phyloP scores from a whole-genome alignment of 495 filamentous ascomycete genomes.

The Hypoxylon crocopeplum region DNA sequence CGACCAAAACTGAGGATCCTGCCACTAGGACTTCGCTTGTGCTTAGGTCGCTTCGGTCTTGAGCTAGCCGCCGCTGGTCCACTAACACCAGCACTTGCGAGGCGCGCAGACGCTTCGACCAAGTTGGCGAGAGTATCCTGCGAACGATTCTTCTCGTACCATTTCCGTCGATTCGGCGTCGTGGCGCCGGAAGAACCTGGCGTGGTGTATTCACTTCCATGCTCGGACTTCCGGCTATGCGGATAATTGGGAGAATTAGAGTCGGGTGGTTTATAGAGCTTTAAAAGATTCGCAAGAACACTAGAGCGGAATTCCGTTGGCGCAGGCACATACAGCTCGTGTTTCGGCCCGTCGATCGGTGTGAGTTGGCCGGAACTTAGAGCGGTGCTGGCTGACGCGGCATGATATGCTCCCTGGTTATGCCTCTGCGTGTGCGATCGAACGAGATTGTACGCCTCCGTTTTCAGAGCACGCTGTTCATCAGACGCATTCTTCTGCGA shows the following conservation, averaged over 20 bases:
- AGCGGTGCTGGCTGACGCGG: slow-evolving; percentile 36
- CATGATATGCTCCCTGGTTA: slow-evolving; percentile 18
- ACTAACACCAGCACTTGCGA: slow-evolving; percentile 49
- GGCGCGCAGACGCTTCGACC: slow-evolving; percentile 62
- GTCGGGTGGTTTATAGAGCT: slow-evolving; percentile 64
- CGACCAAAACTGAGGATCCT: slow-evolving; percentile 48
- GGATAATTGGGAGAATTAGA: slow-evolving; percentile 34
- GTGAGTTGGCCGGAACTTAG: slow-evolving; percentile 65
- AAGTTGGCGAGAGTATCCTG: slow-evolving; percentile 59
- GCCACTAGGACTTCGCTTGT: slow-evolving; percentile 44
- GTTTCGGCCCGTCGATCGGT: slow-evolving; percentile 64
- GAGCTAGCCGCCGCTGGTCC: slow-evolving; percentile 43
- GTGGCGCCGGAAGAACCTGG: slow-evolving; percentile 56
- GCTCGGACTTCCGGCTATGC: slow-evolving; percentile 34
- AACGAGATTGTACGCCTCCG: slow-evolving; percentile 58
- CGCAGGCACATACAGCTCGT: slow-evolving; percentile 69
- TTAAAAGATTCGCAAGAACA: slow-evolving; percentile 78
- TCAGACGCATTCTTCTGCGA: slow-evolving; percentile 28
- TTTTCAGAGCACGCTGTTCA: slow-evolving; percentile 38
- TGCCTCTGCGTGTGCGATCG: slow-evolving; percentile 55
- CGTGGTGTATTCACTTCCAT: slow-evolving; percentile 39
- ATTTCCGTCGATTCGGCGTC: slow-evolving; percentile 61
- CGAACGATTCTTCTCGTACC: slow-evolving; percentile 67
- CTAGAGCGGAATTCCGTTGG: slow-evolving; percentile 77
- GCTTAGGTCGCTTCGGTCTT: slow-evolving; percentile 51